Conservation (phyloP, 345 rosid genomes). For the Carallia pectinifolia region DNA sequence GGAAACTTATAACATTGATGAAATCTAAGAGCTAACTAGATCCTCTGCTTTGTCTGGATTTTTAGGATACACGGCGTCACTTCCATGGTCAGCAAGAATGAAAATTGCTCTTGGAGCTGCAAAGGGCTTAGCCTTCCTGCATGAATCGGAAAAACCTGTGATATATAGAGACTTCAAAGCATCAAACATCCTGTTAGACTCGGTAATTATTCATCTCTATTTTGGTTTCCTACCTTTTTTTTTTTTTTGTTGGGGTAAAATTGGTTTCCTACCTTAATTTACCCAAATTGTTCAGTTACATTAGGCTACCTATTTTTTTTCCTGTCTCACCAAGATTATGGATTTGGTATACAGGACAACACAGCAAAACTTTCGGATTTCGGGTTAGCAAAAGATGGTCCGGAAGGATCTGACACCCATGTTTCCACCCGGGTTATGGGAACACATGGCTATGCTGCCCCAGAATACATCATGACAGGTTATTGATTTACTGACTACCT, state of each 20-base stretch:
- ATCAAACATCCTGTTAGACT: conserved; percentile 14
- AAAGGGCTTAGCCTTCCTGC: neutral
- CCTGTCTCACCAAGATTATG: neutral
- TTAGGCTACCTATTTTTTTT: too few species aligned
- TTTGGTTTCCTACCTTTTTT: neutral
- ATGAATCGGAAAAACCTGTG: neutral
- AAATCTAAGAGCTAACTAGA: neutral
- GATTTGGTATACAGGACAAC: conserved; percentile 48
- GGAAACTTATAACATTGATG: neutral
- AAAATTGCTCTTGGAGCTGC: neutral
- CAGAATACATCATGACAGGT: conserved; percentile 95
- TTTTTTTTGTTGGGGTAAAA: too few species aligned
- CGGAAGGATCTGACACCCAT: conserved; percentile 92
- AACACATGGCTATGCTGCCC: conserved; percentile 93
- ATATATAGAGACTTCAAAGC: conserved; percentile 1
- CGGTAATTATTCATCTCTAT: conserved; percentile 41
- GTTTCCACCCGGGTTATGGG: conserved; percentile 94
- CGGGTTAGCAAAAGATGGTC: conserved; percentile 91
- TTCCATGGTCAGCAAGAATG: neutral
- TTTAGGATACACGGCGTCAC: conserved; percentile 61
- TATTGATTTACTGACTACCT: neutral
- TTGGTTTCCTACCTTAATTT: neutral
- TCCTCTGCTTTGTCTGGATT: neutral
- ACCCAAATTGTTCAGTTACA: neutral
- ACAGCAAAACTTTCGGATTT: conserved; percentile 86